Evolutionary conservation across 1,284 basidiomycete genomes (phyloP).

Genomic region (Marasmius tenuissimus): DNA sequence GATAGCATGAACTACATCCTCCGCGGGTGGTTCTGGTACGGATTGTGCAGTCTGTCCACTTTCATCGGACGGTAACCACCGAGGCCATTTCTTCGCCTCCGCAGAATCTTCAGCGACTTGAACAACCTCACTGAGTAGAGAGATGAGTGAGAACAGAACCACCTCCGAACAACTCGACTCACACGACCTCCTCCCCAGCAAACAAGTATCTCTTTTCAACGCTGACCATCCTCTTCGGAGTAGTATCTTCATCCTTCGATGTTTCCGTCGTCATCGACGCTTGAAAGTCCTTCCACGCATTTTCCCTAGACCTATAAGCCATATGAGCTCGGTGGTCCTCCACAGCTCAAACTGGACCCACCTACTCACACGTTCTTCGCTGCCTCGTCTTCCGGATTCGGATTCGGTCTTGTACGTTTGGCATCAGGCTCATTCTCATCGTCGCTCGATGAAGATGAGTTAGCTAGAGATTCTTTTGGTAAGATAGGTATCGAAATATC

Average conservation of each 20-base stretch:
- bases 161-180: slow-evolving; percentile 27
- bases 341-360: slow-evolving; percentile 7
- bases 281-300: slow-evolving; percentile 63
- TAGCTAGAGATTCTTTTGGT: slow-evolving; percentile 26
- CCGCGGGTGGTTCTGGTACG: slow-evolving; percentile 1
- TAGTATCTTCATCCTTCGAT: slow-evolving; percentile 8
- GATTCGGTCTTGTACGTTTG: slow-evolving; percentile 26
- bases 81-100: slow-evolving; percentile 75
- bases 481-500: background rate
- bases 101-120: slow-evolving; percentile 69
- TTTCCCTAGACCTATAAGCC: slow-evolving; percentile 42
- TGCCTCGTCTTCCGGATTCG: slow-evolving; percentile 30
- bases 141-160: slow-evolving; percentile 19
- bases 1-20: slow-evolving; percentile 12
- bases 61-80: slow-evolving; percentile 39
- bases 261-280: slow-evolving; percentile 39
- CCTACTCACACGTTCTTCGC: slow-evolving; percentile 43
- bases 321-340: background rate
- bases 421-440: slow-evolving; percentile 32
- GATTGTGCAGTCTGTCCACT: slow-evolving; percentile 1
- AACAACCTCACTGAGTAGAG: slow-evolving; percentile 58
- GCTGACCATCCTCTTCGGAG: slow-evolving; percentile 48
- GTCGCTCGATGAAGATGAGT: slow-evolving; percentile 24
- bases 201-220: slow-evolving; percentile 69
- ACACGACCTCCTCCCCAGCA: slow-evolving; percentile 74